Evolutionary conservation across 1,284 basidiomycete genomes (phyloP), one percentile per base, ranked within the genome.

Genomic region (Melampsora americana): DNA sequence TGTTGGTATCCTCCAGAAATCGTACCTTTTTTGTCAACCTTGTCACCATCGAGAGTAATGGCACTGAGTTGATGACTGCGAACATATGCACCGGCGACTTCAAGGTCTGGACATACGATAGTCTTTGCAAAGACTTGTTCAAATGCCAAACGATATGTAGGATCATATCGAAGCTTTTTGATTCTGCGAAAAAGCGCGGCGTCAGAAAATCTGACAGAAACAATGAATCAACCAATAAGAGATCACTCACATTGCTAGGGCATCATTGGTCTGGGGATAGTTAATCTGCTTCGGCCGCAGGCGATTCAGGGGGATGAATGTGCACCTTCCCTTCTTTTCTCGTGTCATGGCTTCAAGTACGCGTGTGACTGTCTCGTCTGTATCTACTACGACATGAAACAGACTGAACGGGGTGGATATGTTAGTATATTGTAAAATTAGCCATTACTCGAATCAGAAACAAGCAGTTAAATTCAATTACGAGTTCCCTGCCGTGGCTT

Each of bases 121-220:
- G 94, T 98, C 83, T 93, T 93, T 44, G 94, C 94, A 80, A 99
- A 99, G n/a, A 99, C 93, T 82, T 98, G 95, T 81, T 95, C 89
- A 83, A 99, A 93, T 0, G 96, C 96, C 79, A 92, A 90, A 56
- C 87, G 85, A 81, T 90, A 90, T 20, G 83, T 83, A 1, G 85
- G 85, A 79, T 95, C 90, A 81, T 90, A 99, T 2, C 86, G 86
- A 74, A 99, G 87, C 83, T 95, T 95, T 78, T 90, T 87, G 69
- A 85, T 73, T 16, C 69, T 72, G 23, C 1, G 42, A 18, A 46
- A 35, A 30, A 59, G 2, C 20, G 6, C 9, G 2, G n/a, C 44
- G 56, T 72, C 64, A 72, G 32, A 44, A 32, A n/a, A n/a, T 20
- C 7, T 50, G 44, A 46, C 12, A 65, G 12, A 64, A 20, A 20